A percentile compares a stretch with the other conserved stretches of the same genome.
These are phyloP conservation scores for Trametes cinnabarina DNA, from an alignment of 768 basidiomycete genomes.

Conservation along the genomic window DNA sequence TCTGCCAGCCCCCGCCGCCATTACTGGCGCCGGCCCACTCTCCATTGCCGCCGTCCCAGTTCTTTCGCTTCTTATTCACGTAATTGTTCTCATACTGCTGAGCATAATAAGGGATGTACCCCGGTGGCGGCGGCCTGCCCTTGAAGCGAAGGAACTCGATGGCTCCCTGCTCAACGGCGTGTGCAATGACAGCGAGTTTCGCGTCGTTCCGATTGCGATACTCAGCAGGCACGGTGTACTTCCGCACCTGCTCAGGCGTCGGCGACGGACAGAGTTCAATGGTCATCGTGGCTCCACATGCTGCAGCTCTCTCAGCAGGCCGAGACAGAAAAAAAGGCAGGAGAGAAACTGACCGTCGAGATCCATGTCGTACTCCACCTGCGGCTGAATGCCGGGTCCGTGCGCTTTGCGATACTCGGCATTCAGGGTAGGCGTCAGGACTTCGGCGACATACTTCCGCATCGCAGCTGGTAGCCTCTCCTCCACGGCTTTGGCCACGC, in stretches of 20 bases:
- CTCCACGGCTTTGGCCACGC: slow-evolving; percentile 42
- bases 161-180: slow-evolving; percentile 53
- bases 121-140: slow-evolving; percentile 42
- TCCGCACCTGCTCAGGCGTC: slow-evolving; percentile 35
- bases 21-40: not conserved
- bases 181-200: slow-evolving; percentile 51
- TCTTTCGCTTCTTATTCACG: slow-evolving; percentile 14
- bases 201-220: slow-evolving; percentile 63
- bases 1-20: not conserved
- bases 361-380: slow-evolving; percentile 43
- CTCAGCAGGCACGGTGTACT: slow-evolving; percentile 46
- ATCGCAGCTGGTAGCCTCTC: slow-evolving; percentile 44
- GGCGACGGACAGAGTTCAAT: slow-evolving; percentile 39
- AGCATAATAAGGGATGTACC: slow-evolving; percentile 30
- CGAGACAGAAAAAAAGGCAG: not conserved
- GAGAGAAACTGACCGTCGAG: slow-evolving; percentile 46
- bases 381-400: slow-evolving; percentile 34
- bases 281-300: slow-evolving; percentile 52
- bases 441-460: slow-evolving; percentile 43
- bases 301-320: slow-evolving; percentile 32
- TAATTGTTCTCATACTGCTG: slow-evolving; percentile 1
- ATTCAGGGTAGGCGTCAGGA: slow-evolving; percentile 45
- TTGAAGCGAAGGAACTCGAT: slow-evolving; percentile 60
- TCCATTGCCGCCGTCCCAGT: slow-evolving; percentile 3
- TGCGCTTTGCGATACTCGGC: slow-evolving; percentile 47